Evolutionary conservation across 495 filamentous ascomycete species (phyloP), one percentile per base, ranked within the genome.

Genomic region (Lindgomyces ingoldianus): DNA sequence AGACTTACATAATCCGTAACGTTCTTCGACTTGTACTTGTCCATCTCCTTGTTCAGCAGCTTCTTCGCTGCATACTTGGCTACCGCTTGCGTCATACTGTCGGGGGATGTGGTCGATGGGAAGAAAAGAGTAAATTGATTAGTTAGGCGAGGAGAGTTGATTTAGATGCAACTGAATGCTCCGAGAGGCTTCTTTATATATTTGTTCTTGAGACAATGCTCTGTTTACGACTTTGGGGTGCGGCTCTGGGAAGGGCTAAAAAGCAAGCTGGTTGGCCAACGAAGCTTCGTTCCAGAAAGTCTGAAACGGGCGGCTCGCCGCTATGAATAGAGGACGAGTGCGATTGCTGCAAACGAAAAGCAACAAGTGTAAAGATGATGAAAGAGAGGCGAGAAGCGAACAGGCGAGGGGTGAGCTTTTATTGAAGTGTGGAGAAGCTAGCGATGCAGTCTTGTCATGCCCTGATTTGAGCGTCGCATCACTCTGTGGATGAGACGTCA

Each of bases 31-130:
- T 69, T 68, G 71, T 77, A 76, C 48, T 77, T 72, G 16, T 73
- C 58, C 68, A 76, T 70, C 54, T 77, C 67, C 29, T 64, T 66
- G 9, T 33, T 45, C n/a, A 78, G 68, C 45, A 77, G 39, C 75
- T 78, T 78, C 53, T 76, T 75, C 14, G 74, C 73, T 10, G 74
- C 75, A 47, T 65, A 76, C 57, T 77, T 77, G 54, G 62, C 73
- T 2, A 77, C 61, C 22, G 56, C 65, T 18, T 58, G 29, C 4
- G 75, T 70, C 76, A 78, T 78, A 55, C 22, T 67, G 25, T 47
- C 33, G 57, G 60, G 54, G 48, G 47, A 16, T 53, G 45, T 29
- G 19, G 36, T 19, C 36, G n/a, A 18, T 8, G 49, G 16, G 21
- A 27, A 62, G 33, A 57, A 46, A 39, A 57, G n/a, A 57, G 55